Conservation (phyloP, 306 rosid genomes). For the Rosa chinensis region DNA sequence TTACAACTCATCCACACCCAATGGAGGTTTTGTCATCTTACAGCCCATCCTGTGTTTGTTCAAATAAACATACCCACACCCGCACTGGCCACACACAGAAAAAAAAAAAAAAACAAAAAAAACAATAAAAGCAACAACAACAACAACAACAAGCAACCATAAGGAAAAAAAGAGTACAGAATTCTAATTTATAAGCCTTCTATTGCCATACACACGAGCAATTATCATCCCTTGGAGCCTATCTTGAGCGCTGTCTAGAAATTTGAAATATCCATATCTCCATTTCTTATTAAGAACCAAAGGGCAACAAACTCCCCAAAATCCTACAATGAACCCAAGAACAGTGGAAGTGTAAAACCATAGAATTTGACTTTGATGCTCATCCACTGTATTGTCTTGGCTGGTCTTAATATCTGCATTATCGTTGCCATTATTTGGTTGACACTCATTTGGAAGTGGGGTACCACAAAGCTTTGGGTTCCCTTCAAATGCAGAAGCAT, state of each 20-base stretch:
- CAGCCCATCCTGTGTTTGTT: no score
- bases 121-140: no score
- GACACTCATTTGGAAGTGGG: background rate
- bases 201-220: background rate
- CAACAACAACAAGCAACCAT: no score
- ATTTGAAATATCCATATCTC: background rate
- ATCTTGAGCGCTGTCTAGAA: background rate
- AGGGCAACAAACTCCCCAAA: slow-evolving; percentile 11
- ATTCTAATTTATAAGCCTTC: background rate
- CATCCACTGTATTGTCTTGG: background rate
- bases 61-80: no score
- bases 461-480: background rate
- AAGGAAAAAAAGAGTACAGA: background rate
- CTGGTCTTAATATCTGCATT: no score
- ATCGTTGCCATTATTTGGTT: background rate
- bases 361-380: background rate
- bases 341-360: background rate
- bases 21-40: no score
- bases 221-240: background rate
- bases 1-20: no score
- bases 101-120: no score
- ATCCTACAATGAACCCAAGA: background rate
- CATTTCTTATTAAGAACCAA: background rate
- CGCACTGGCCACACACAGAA: no score
- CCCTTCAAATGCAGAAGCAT: background rate